Evolutionary conservation across 768 basidiomycete genomes (phyloP).

Genomic region (Mycena kentingensis): DNA sequence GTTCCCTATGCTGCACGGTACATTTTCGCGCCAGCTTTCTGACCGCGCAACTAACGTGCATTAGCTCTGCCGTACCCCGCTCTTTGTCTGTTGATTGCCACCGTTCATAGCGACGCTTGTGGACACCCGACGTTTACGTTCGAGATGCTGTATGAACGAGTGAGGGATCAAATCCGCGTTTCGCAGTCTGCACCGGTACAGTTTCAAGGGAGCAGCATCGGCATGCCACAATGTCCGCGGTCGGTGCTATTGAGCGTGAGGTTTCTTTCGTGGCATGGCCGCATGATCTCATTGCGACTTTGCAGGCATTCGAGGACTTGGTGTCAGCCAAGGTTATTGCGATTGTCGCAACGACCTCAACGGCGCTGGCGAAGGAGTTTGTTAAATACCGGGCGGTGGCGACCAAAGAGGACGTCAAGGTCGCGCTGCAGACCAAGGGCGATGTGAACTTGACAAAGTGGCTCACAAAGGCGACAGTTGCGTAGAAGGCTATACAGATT

Average conservation of each 20-base stretch:
- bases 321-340: constrained; percentile 58
- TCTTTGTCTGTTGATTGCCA: constrained; percentile 83
- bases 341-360: constrained; percentile 47
- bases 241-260: constrained; percentile 68
- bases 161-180: constrained; percentile 72
- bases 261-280: neutral
- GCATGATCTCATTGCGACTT: neutral
- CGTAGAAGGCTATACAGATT: neutral
- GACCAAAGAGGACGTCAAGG: constrained; percentile 66
- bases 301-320: constrained; percentile 78
- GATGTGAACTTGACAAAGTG: constrained; percentile 78
- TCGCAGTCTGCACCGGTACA: constrained; percentile 76
- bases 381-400: constrained; percentile 70
- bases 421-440: constrained; percentile 62
- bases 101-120: constrained; percentile 70
- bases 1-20: constrained; percentile 58
- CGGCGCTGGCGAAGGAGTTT: constrained; percentile 65
- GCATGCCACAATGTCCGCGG: constrained; percentile 69
- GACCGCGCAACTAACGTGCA: neutral
- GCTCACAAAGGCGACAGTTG: constrained; percentile 56
- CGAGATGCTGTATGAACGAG: constrained; percentile 84
- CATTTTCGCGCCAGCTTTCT: constrained; percentile 21
- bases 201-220: constrained; percentile 71
- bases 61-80: constrained; percentile 76
- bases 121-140: constrained; percentile 86